Evolutionary conservation across 306 rosid species (phyloP), one percentile per base, ranked within the genome.

Genomic region (Glycine soja): DNA sequence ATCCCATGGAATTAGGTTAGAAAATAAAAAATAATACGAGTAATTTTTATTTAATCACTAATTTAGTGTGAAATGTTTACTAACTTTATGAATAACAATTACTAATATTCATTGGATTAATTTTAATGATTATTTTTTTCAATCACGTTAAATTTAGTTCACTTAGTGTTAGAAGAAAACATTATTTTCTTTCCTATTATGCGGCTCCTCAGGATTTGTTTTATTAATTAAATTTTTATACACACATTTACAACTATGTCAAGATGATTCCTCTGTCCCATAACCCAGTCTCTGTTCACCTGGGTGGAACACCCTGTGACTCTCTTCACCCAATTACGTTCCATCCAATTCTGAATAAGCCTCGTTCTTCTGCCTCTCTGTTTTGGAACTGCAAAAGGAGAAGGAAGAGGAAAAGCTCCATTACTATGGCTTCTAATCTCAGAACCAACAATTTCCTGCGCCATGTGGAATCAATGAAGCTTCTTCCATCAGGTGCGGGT

Each of bases 401-500:
- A 42, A 71, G 42, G 16, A 63, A 19, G 32, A 68, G n/a, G 79
- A 43, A 8, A 16, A 48, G 70, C 42, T 69, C 18, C 40, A 36
- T 36, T 8, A 87, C 85, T 11, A 91, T 91, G 92, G 74, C 81
- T 77, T 70, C 81, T 8, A 85, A 67, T 69, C 14, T 70, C 16
- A 81, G 69, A 10, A 83, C 91, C 1, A 65, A 72, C 14, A 72
- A 79, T 64, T 85, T 34, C 69, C 76, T 88, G 32, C 89, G 92
- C 16, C 95, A 90, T 8, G 76, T 87, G 67, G 93, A 90, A 54
- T 88, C 93, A 8, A 76, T 89, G 93, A 87, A 74, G 77, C 58
- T 65, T 56, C 57, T 76, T 43, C 90, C 92, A 30, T 89, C 93
- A 4, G 91, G 89, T 18, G 90, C 92, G n/a, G 90, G 96, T 2